Evolutionary conservation across 768 basidiomycete genomes (phyloP), one percentile per base, ranked within the genome.

Genomic region (Leccinum disarticulatum): DNA sequence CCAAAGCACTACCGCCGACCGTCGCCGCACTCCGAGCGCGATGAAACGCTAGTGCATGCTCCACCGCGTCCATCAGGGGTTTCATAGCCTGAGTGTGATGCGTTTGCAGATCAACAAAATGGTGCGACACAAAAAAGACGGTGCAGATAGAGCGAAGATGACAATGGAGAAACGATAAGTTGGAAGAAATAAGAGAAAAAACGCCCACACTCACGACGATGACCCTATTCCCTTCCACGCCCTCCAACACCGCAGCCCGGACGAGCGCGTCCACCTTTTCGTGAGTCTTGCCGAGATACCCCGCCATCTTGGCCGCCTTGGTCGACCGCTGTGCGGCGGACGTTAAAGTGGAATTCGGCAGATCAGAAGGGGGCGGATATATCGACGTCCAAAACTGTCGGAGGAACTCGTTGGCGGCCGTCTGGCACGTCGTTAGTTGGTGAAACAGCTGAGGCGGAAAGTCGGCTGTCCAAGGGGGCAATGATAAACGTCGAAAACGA

Each of bases 321-420:
- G 83, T 80, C 1, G 84, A 81, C 64, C 88, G 86, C 68, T 96
- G 91, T 1, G 83, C 80, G 3, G 86, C 81, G 0, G 78, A 75
- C n/a, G 6, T 22, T 46, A 13, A 1, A 6, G 19, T 46, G 11
- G 48, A 49, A 3, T 77, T 76, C 3, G 83, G 81, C 17, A 77
- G 66, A 52, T 90, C 90, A 17, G 81, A 77, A 1, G 81, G 73
- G 6, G 89, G 85, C 6, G 94, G 95, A 62, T 93, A 90, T 53
- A 91, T 83, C 2, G 93, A 84, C 2, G 87, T 82, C 95, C 95
- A 98, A 71, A 94, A 98, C 71, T 98, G 97, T 30, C 96, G 87
- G 14, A 99, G 79, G 72, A 98, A 97, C 70, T 99, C 97, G 68
- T 93, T 95, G 11, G 95, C 89, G 3, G 95, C 90, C 1, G 93